These are phyloP conservation scores for Neoarthrinium moseri DNA, from an alignment of 2,329 filamentous ascomycete species.

Conservation along the genomic window DNA sequence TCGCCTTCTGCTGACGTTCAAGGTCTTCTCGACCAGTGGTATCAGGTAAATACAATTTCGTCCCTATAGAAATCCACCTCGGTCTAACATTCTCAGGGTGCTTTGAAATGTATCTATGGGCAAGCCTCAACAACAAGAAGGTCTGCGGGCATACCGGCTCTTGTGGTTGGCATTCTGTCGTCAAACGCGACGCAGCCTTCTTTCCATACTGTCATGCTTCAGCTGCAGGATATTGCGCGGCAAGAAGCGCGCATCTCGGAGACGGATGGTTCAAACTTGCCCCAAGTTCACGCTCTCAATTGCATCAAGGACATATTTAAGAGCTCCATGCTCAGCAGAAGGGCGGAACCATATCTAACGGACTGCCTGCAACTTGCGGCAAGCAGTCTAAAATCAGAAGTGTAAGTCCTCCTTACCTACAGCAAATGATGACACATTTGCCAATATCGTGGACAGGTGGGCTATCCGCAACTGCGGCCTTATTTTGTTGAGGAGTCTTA, in stretches of 20 bases:
- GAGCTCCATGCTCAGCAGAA: conserved; percentile 70
- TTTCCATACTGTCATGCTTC: conserved; percentile 63
- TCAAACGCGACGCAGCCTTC: conserved; percentile 60
- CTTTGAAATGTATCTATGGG: conserved; percentile 67
- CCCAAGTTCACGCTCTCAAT: conserved; percentile 94
- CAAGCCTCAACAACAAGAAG: conserved; percentile 82
- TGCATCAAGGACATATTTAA: conserved; percentile 91
- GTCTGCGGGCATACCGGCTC: conserved; percentile 86
- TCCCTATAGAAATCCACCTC: not conserved
- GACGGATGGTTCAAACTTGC: conserved; percentile 66
- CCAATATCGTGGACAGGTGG: no score
- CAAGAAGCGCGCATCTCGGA: conserved; percentile 51
- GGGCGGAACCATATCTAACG: conserved; percentile 72
- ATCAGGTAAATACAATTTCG: conserved; percentile 48
- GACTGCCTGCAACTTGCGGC: conserved; percentile 77
- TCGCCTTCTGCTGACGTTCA: conserved; percentile 30
- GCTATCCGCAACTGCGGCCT: conserved; percentile 91
- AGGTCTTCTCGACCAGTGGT: conserved; percentile 65
- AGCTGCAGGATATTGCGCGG: conserved; percentile 59
- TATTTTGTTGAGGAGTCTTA: conserved; percentile 82
- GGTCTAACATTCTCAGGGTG: conserved; percentile 44
- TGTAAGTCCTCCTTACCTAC: conserved; percentile 47
- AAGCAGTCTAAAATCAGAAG: conserved; percentile 72
- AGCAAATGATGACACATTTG: not conserved
- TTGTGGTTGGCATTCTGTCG: conserved; percentile 78